Conservation (phyloP, 805 yeast genomes). For the Scheffersomyces amazonensis region DNA sequence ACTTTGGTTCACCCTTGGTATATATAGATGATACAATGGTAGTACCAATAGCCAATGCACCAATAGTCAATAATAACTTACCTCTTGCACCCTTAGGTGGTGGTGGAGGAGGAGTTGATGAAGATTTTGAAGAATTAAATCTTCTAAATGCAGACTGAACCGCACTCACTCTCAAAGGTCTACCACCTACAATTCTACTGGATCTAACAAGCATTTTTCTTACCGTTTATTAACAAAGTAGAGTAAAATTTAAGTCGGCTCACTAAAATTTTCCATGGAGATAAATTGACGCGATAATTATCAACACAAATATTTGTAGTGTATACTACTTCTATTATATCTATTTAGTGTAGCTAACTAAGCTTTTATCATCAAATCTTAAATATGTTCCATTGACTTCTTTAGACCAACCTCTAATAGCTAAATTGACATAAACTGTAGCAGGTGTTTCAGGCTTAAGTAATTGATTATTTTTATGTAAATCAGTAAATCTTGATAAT, state of each 20-base stretch:
- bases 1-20: conserved; percentile 42
- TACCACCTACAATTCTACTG: not conserved
- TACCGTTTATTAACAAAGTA: too few species aligned
- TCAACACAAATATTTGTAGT: too few species aligned
- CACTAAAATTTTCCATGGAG: too few species aligned
- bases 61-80: conserved; percentile 26
- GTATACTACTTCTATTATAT: too few species aligned
- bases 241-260: too few species aligned
- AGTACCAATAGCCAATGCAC: conserved; percentile 51
- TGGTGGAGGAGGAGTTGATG: conserved; percentile 9
- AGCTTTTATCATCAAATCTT: conserved; percentile 51
- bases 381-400: conserved; percentile 66
- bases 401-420: conserved; percentile 52
- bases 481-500: conserved; percentile 58
- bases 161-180: not conserved
- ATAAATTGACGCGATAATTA: too few species aligned
- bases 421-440: conserved; percentile 62
- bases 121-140: conserved; percentile 3
- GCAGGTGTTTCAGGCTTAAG: conserved; percentile 75
- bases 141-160: conserved; percentile 1
- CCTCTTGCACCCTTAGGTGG: conserved; percentile 16
- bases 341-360: too few species aligned
- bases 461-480: conserved; percentile 57
- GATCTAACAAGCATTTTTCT: not conserved
- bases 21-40: conserved; percentile 41